These are phyloP conservation scores for Apiospora saccharicola DNA, from an alignment of 2,329 filamentous ascomycete genomes.

Conservation along the genomic window DNA sequence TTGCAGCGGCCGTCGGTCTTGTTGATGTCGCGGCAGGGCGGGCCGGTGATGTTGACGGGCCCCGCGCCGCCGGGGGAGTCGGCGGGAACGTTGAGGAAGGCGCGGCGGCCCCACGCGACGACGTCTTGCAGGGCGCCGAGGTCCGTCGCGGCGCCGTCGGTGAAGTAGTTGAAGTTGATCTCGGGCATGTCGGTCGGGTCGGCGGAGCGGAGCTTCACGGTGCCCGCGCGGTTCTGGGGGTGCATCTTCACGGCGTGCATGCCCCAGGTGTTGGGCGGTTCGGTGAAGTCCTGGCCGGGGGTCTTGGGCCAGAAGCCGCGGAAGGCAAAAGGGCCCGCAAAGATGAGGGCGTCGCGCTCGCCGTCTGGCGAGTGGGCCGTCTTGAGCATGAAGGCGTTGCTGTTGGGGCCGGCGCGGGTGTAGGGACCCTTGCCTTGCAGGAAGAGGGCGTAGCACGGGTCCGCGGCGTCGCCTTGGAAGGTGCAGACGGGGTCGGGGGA, in stretches of 20 bases:
- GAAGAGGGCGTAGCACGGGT: conserved; percentile 34
- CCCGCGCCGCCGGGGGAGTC: conserved; percentile 19
- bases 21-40: not conserved
- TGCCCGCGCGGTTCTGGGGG: conserved; percentile 61
- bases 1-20: conserved; percentile 11
- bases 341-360: conserved; percentile 31
- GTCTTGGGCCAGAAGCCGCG: conserved; percentile 33
- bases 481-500: conserved; percentile 31
- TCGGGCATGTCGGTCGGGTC: conserved; percentile 69
- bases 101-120: conserved; percentile 23
- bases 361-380: conserved; percentile 29
- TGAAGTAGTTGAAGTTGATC: conserved; percentile 67
- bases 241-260: conserved; percentile 48
- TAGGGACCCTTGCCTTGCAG: conserved; percentile 20
- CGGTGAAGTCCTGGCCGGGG: conserved; percentile 26
- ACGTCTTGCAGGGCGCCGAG: conserved; percentile 48
- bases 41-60: conserved; percentile 20
- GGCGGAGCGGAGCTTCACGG: conserved; percentile 51
- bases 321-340: conserved; percentile 31
- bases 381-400: conserved; percentile 31
- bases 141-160: conserved; percentile 51
- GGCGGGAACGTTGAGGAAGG: conserved; percentile 20
- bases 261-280: conserved; percentile 41
- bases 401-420: conserved; percentile 32
- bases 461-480: conserved; percentile 26